These are phyloP conservation scores for Buxus sempervirens DNA, from an alignment of 164 flowering plant species.

Conservation along the genomic window DNA sequence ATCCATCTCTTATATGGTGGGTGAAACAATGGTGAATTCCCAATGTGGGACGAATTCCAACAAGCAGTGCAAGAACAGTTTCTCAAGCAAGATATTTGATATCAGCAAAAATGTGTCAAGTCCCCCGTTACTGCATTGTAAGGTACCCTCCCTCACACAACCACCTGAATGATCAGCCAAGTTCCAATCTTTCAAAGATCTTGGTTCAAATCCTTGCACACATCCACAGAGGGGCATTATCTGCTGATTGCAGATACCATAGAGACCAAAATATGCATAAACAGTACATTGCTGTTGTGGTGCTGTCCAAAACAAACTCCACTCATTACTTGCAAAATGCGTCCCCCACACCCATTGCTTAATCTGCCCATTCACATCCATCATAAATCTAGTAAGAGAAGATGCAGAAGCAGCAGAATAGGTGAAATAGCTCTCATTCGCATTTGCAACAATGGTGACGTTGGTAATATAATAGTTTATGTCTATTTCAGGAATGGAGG, in stretches of 20 bases:
- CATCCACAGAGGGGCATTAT: constrained; percentile 13
- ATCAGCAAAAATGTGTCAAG: constrained; percentile 7
- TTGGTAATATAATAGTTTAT: constrained; percentile 11
- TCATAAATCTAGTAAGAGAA: constrained; percentile 14
- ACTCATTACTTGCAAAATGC: no score
- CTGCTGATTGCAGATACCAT: constrained; percentile 16
- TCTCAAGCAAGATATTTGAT: no score
- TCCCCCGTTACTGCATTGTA: constrained; percentile 15
- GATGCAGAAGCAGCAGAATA: not conserved
- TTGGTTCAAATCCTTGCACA: constrained; percentile 18
- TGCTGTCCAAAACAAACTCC: constrained; percentile 27
- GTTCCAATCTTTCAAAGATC: constrained; percentile 15
- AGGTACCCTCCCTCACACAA: constrained; percentile 16
- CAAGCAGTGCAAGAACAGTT: no score
- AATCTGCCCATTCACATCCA: constrained; percentile 24
- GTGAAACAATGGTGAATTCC: no score
- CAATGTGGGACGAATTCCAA: no score
- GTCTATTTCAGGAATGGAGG: no score
- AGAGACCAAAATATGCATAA: constrained; percentile 24
- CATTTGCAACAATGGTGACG: constrained; percentile 12
- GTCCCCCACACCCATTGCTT: constrained; percentile 17
- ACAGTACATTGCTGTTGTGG: constrained; percentile 18
- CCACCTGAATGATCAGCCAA: no score
- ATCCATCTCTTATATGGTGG: no score
- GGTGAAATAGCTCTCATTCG: no score